A percentile compares a stretch with the other conserved stretches of the same genome.
These are phyloP conservation scores for Suillus plorans DNA, from an alignment of 768 basidiomycete species.

Conservation along the genomic window DNA sequence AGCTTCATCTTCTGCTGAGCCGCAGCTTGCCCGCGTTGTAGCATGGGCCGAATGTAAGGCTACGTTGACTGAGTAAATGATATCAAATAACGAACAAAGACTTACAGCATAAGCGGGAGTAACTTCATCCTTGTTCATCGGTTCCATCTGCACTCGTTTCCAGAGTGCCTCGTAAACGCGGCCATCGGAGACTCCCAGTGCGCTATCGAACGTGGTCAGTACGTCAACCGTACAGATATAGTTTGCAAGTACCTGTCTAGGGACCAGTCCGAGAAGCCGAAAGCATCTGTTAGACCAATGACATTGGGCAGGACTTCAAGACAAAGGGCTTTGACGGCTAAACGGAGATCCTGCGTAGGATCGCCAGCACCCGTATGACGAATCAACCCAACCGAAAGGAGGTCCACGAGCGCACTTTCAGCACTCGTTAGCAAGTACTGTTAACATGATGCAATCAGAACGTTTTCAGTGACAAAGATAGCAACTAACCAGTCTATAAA, in stretches of 20 bases:
- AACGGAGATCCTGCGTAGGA: conserved; percentile 47
- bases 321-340: conserved; percentile 50
- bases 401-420: conserved; percentile 55
- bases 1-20: conserved; percentile 15
- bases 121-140: conserved; percentile 53
- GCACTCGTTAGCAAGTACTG: conserved; percentile 63
- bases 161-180: conserved; percentile 69
- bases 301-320: conserved; percentile 57
- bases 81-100: neutral
- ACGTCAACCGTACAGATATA: neutral
- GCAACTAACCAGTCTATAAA: conserved; percentile 30
- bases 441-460: neutral
- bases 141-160: conserved; percentile 56
- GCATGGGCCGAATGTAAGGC: conserved; percentile 54
- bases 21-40: conserved; percentile 45
- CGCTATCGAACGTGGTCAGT: conserved; percentile 34
- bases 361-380: conserved; percentile 32
- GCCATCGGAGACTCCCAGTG: conserved; percentile 63
- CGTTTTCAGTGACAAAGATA: neutral
- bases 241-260: conserved; percentile 52
- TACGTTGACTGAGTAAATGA: conserved; percentile 4
- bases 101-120: conserved; percentile 57
- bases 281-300: conserved; percentile 69
- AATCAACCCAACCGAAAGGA: conserved; percentile 57
- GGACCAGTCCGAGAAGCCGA: conserved; percentile 76